These are phyloP conservation scores for Exophiala sp. DNA, from an alignment of 2,329 filamentous ascomycete species.

Conservation along the genomic window DNA sequence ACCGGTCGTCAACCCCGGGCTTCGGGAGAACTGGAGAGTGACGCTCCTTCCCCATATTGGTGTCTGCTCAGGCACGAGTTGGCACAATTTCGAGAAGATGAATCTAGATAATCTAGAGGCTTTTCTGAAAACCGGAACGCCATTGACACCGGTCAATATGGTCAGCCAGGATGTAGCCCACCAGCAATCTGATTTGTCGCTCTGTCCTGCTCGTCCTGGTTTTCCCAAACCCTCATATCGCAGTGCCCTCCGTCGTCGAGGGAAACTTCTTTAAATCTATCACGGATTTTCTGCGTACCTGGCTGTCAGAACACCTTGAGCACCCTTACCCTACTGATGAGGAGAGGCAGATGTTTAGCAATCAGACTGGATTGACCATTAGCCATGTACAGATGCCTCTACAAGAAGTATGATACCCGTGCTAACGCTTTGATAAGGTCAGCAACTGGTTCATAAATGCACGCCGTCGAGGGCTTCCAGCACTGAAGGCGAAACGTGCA, in stretches of 20 bases:
- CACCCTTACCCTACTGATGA: too few relatives aligned
- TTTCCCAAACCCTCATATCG: too few relatives aligned
- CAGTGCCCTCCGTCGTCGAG: too few relatives aligned
- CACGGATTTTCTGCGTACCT: too few relatives aligned
- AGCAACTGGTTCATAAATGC: not conserved
- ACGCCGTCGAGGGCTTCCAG: too few relatives aligned
- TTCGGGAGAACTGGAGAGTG: slow-evolving; percentile 41
- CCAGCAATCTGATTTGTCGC: too few relatives aligned
- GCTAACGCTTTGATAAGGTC: not conserved
- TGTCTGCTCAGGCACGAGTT: slow-evolving; percentile 28
- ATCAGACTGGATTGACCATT: not conserved
- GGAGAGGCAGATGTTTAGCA: not conserved
- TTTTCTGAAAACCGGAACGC: slow-evolving; percentile 26
- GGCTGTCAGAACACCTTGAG: too few relatives aligned
- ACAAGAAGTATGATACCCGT: not conserved
- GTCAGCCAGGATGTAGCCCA: too few relatives aligned
- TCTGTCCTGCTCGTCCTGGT: too few relatives aligned
- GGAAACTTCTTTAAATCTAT: too few relatives aligned
- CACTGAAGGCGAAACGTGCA: not conserved
- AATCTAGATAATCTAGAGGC: slow-evolving; percentile 29
- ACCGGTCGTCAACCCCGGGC: slow-evolving; percentile 42
- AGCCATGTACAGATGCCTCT: not conserved
- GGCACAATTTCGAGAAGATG: slow-evolving; percentile 30
- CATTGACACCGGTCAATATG: slow-evolving; percentile 19
- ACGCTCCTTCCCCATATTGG: slow-evolving; percentile 47